Base-by-base conservation (phyloP, 208 protist species). In the Naegleria fowleri region DNA sequence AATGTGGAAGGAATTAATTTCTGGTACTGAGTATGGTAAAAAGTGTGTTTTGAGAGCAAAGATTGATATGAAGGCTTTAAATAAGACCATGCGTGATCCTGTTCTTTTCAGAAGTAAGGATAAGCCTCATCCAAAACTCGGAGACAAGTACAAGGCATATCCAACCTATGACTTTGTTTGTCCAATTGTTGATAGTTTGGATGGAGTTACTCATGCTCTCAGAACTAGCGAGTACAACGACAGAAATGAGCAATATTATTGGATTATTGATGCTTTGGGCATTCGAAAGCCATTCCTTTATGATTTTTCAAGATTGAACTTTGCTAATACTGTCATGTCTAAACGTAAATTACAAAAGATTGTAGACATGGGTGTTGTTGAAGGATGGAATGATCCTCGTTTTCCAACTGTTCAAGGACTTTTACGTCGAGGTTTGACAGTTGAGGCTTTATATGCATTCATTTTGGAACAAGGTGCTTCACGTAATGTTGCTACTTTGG, bases 161-260 rank as follows among this genome's bases (percentile, higher is more conserved):
- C 99, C 98, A 40, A 99, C 98, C 0, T 99, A 99, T 94, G 99
- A 99, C 93, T 99, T 99, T 92, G 98, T 97, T 86, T 99, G 98
- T 95, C 99, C 99, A 9, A 97, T 99, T 88, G 96, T 99, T 83
- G 99, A 99, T 93, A 97, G 95, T 9, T 75, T 99, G 38, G 99
- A 99, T 93, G 98, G 99, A 86, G 98, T 99, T 6, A 99, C 99
- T 2, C 98, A 99, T 92, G 98, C 98, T 25, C 95, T 99, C 29
- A 94, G 99, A 52, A 99, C 99, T 4, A 98, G 95, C 92, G 98
- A 99, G 93, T 99, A 99, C 95, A 96, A 99, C 90, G 98, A 99
- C 95, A 95, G 98, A 43, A 98, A 99, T 92, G 95, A 93, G 29
- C 98, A 99, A 93, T 99, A 99, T 95, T 95, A 99, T 92, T 99